A percentile compares a stretch with the other conserved stretches of the same genome.
phyloP scores from a whole-genome alignment of 106 monocot species.

The Acorus gramineus region DNA sequence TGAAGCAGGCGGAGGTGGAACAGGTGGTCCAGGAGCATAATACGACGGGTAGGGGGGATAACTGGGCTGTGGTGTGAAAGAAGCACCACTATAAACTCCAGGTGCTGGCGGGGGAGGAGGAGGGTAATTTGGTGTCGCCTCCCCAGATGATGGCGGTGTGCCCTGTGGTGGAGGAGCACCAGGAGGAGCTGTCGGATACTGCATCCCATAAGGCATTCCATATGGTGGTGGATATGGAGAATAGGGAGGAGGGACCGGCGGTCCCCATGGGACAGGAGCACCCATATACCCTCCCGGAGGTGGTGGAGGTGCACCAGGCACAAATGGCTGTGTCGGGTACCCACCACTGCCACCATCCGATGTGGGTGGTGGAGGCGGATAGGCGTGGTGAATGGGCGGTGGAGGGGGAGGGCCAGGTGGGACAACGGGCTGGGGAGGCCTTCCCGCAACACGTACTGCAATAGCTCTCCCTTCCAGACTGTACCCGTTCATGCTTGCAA shows the following conservation, averaged over 20 bases:
- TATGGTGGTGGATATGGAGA: conserved; percentile 32
- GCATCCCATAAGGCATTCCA: no score
- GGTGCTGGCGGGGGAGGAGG: no score
- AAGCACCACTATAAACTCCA: no score
- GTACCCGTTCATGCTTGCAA: conserved; percentile 75
- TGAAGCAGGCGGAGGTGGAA: no score
- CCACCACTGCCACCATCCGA: conserved; percentile 30
- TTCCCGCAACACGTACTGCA: conserved; percentile 87
- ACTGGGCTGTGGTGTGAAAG: no score
- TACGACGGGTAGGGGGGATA: no score
- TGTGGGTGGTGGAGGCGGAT: conserved; percentile 22
- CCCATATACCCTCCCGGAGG: conserved; percentile 42
- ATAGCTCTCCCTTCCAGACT: conserved; percentile 73
- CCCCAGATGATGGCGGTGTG: no score
- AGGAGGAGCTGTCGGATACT: no score
- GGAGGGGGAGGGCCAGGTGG: conserved; percentile 61
- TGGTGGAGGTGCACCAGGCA: conserved; percentile 35
- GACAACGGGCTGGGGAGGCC: conserved; percentile 64
- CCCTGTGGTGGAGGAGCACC: no score
- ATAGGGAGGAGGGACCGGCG: conserved; percentile 42
- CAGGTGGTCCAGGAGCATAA: no score
- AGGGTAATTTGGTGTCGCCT: no score
- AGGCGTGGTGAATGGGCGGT: neutral
- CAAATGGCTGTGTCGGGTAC: conserved; percentile 59
- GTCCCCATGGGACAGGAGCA: conserved; percentile 49